phyloP scores from a whole-genome alignment of 129 eudicot genomes.

The Flaveria robusta region DNA sequence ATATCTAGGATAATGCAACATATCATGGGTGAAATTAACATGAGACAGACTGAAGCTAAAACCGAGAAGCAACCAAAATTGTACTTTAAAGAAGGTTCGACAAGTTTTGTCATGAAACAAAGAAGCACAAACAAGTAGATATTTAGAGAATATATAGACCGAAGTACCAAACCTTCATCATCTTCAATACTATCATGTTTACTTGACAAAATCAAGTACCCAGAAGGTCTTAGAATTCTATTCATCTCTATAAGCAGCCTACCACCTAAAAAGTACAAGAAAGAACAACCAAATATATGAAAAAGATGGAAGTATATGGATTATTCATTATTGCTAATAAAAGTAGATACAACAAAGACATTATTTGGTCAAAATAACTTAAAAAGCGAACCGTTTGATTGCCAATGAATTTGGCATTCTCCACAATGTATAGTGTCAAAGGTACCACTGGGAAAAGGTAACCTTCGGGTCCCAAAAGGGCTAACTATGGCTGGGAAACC shows the following conservation, averaged over 20 bases:
- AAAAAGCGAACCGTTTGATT: conserved; percentile 63
- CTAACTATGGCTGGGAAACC: conserved; percentile 85
- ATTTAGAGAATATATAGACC: not conserved
- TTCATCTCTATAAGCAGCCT: conserved; percentile 83
- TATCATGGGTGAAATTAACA: not conserved
- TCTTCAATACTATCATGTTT: conserved; percentile 80
- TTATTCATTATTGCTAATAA: not conserved
- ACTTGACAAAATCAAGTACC: conserved; percentile 80
- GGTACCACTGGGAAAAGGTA: conserved; percentile 92
- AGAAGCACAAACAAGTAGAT: conserved; percentile 18
- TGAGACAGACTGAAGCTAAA: no score
- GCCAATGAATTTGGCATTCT: conserved; percentile 86
- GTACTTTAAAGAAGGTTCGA: not conserved
- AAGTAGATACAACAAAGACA: not conserved
- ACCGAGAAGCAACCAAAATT: not conserved
- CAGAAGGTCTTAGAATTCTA: conserved; percentile 90
- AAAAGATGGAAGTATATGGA: not conserved
- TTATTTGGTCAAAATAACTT: not conserved
- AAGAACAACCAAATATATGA: not conserved
- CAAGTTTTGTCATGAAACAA: not conserved
- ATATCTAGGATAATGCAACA: conserved; percentile 13
- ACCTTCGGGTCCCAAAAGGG: conserved; percentile 72
- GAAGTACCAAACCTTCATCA: conserved; percentile 80
- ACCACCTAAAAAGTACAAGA: conserved; percentile 55
- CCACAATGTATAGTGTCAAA: conserved; percentile 94